Base-by-base conservation (phyloP, 1,284 basidiomycete species). In the Puccinia hordei region DNA sequence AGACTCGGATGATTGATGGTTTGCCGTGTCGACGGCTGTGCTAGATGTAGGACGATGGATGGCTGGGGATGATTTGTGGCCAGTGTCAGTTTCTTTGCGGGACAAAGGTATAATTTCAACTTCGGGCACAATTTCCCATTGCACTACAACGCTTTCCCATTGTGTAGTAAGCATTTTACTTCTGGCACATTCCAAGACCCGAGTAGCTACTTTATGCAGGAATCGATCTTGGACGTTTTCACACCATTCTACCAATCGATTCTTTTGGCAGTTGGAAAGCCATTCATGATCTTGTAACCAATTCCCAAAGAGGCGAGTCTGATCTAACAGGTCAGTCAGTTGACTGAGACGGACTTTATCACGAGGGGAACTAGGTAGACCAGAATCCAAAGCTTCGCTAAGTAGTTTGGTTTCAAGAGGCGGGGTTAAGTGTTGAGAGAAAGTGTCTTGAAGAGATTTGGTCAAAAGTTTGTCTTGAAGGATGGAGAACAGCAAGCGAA, bases 121-220 rank as follows among this genome's bases (percentile, higher is more conserved):
- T 46, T 73, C 49, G 12, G 66, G 51, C 33, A 69, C 35, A 61
- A 73, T 30, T 46, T 63, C 65, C 77, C 77, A 80, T 4, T 51
- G 51, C 24, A 80, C 69, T 27, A 59, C 15, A n/a, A 73, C 41
- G 59, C 69, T 80, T 38, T 72, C 69, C 77, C 77, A 80, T 65
- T 80, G 77, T 30, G 77, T 80, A 24, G 33, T 65, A 24, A 73
- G 15, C 66, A 80, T 80, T 53, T 80, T 57, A 24, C 27, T 80
- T 46, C 77, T 59, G 33, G 57, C 77, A 46, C 22, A 22, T 51
- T 80, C 77, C 24, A 80, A 61, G 30, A 80, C 51, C 13, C 61
- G 68, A 41, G 38, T 73, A n/a, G 77, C 55, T 22, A 71, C 49
- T 55, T 73, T 80, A 6, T 51, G 57, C 9, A 68, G 57, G 44